Evolutionary conservation across 306 rosid genomes (phyloP).

Genomic region (Casuarina equisetifolia): DNA sequence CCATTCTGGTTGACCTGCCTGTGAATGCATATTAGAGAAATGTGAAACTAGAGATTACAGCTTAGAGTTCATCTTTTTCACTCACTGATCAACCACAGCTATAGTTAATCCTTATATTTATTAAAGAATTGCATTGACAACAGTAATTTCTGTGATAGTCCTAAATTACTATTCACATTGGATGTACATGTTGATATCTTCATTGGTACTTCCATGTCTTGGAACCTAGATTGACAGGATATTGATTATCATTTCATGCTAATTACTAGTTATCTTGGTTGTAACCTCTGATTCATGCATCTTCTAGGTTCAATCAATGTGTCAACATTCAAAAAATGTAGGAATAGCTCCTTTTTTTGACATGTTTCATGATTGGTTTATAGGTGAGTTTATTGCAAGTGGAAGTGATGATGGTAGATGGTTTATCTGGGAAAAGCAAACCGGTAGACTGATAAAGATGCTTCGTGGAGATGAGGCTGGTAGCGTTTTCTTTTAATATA

Average conservation of each 20-base stretch:
- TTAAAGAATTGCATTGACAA: background rate
- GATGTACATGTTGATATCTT: background rate
- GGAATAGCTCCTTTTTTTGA: conserved; percentile 12
- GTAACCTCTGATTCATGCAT: conserved; percentile 13
- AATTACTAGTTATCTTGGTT: background rate
- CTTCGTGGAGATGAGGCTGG: conserved; percentile 89
- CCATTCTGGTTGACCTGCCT: background rate
- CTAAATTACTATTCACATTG: background rate
- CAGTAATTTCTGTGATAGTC: background rate
- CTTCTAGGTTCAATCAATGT: background rate
- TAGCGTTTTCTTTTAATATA: conserved; percentile 29
- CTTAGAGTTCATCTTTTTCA: background rate
- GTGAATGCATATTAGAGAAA: background rate
- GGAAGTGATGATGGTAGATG: conserved; percentile 99
- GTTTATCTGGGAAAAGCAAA: conserved; percentile 94
- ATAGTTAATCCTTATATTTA: background rate
- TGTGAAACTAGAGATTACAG: background rate
- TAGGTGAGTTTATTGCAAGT: conserved; percentile 91
- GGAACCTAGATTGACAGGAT: background rate
- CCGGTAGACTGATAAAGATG: conserved; percentile 87
- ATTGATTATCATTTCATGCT: background rate
- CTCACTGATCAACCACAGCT: too few species aligned
- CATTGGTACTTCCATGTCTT: background rate
- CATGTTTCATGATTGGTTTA: conserved; percentile 26
- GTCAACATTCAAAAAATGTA: conserved; percentile 12